Base-by-base conservation (phyloP, 2,329 filamentous ascomycete species). In the Aspergillus phoenicis region DNA sequence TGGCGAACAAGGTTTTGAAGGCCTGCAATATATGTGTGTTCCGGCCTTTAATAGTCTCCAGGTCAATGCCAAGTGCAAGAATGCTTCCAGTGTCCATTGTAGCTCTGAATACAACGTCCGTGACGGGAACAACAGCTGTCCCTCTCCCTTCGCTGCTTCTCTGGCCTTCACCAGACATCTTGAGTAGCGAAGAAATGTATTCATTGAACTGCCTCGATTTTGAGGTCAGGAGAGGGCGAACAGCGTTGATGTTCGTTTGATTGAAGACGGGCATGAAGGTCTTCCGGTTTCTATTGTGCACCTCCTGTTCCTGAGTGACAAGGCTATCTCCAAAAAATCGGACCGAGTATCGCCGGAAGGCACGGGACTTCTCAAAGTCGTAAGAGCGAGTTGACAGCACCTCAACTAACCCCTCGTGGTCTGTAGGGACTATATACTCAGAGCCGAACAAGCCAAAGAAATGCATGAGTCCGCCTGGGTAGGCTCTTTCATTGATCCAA, bases 391-490 rank as follows among this genome's bases (percentile, higher is more conserved):
- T 41, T 0, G 52, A 26, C 2, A 57, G 43, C 2, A 56, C 58
- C 1, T 60, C 58, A 2, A 13, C 8, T 1, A 60, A 36, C 0
- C 4, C 30, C 8, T 56, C 43, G 1, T 7, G 43, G 41, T 41
- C 24, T 0, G 58, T 57, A 4, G 52, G 52, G 5, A 60, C 24
- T 11, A 60, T 22, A n/a, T 60, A 60, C 8, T 48, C 39, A 0
- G 43, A 33, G 15, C 58, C 58, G 6, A 51, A 52, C 3, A 55
- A 30, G 15, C 58, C 58, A 6, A 51, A 60, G 28, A 60, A 51
- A 26, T 60, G 58, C 43, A 60, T 51, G 5, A 60, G n/a, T 6
- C 58, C 58, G 8, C 56, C 1, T 2, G 52, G 58, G 2, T 60
- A 56, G 13, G 41, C 0, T 17, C 52, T n/a, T 8, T 49, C 58